These are phyloP conservation scores for Saturnispora galanensis DNA, from an alignment of 805 yeast genomes.

Conservation along the genomic window DNA sequence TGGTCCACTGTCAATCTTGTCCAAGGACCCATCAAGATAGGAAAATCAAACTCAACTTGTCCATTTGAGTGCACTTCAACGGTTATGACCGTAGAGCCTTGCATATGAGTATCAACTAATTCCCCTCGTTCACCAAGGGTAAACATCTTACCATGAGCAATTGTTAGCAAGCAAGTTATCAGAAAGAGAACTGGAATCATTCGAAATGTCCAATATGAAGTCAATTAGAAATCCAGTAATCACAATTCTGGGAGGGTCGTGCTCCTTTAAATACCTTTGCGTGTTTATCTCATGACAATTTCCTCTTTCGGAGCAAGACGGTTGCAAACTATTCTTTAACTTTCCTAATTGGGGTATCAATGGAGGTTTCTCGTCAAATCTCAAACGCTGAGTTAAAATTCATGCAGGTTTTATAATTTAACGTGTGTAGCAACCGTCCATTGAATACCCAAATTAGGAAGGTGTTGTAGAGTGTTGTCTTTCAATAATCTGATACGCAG, in stretches of 20 bases:
- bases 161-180: neutral
- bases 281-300: no score
- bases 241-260: neutral
- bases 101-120: neutral
- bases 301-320: no score
- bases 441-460: neutral
- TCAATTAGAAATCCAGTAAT: neutral
- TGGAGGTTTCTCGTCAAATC: neutral
- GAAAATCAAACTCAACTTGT: conserved; percentile 11
- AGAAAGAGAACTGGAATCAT: neutral
- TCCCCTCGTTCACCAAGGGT: neutral
- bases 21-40: conserved; percentile 7
- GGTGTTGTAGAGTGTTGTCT: no score
- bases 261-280: no score
- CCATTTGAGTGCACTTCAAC: conserved; percentile 4
- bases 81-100: neutral
- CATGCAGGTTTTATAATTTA: neutral
- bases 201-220: neutral
- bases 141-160: neutral
- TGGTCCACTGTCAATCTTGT: conserved; percentile 4
- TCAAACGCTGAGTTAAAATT: neutral
- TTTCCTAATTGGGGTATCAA: conserved; percentile 3
- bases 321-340: neutral
- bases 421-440: neutral
- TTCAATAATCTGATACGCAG: no score